A percentile compares a stretch with the other conserved stretches of the same genome.
Conservation (phyloP, 495 filamentous ascomycete species). For the Tricharina praecox region DNA sequence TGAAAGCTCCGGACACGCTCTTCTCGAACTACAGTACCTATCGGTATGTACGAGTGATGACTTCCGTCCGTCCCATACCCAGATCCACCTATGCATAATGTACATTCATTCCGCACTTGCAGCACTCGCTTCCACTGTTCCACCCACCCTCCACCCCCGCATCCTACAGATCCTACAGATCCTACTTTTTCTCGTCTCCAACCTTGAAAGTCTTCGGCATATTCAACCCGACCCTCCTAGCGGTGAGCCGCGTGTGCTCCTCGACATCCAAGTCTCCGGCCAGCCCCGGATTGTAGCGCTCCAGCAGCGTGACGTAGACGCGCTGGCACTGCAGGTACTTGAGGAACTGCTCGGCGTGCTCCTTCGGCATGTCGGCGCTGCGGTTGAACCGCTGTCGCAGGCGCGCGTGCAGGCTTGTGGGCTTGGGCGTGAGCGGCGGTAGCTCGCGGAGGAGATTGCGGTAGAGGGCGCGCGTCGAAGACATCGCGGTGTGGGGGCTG, state of each 20-base stretch:
- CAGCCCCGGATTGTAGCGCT: constrained; percentile 87
- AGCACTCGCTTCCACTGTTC: no score
- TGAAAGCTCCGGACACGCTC: no score
- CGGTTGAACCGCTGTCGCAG: constrained; percentile 35
- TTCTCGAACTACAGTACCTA: no score
- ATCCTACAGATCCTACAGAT: no score
- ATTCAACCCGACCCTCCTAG: constrained; percentile 59
- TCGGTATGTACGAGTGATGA: no score
- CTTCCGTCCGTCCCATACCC: no score
- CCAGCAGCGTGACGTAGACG: constrained; percentile 58
- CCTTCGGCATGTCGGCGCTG: constrained; percentile 25
- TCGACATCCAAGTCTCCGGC: constrained; percentile 56
- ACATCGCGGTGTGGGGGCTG: constrained; percentile 3
- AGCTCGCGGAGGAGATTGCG: constrained; percentile 82
- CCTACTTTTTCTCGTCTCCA: constrained; percentile 1
- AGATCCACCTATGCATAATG: no score
- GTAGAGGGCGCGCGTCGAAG: constrained; percentile 55
- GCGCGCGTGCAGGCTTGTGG: constrained; percentile 42
- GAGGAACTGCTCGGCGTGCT: constrained; percentile 57
- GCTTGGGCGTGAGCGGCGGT: constrained; percentile 44
- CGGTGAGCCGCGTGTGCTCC: constrained; percentile 47
- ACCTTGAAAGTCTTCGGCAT: constrained; percentile 32
- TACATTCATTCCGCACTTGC: no score
- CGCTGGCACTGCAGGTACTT: constrained; percentile 70
- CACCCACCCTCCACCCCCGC: no score